Percentiles rank a stretch among this genome's conserved stretches.
Evolutionary conservation across 2,329 filamentous ascomycete species (phyloP).

Genomic region (Aspergillus sp.): DNA sequence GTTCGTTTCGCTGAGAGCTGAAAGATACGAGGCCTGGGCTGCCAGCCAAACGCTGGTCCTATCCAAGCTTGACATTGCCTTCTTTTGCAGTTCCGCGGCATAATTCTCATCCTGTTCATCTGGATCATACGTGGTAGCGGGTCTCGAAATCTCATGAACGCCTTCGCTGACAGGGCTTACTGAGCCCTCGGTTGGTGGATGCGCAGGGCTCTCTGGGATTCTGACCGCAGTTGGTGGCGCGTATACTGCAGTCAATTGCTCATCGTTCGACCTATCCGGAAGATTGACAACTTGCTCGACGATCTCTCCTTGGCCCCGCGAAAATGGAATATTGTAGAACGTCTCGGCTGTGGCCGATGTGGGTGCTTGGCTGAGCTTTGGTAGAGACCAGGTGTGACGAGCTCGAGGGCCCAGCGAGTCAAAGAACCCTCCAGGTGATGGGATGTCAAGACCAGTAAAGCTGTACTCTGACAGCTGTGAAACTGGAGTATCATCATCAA

Average conservation of each 20-base stretch:
- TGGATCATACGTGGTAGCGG: slow-evolving; percentile 58
- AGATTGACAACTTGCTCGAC: slow-evolving; percentile 70
- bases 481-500: slow-evolving; percentile 48
- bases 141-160: slow-evolving; percentile 57
- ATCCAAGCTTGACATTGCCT: slow-evolving; percentile 72
- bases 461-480: slow-evolving; percentile 65
- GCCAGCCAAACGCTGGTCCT: slow-evolving; percentile 84
- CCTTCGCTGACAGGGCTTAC: slow-evolving; percentile 30
- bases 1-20: slow-evolving; percentile 61
- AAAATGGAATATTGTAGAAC: slow-evolving; percentile 87
- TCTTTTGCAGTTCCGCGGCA: slow-evolving; percentile 68
- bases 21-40: slow-evolving; percentile 76
- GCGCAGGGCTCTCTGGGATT: slow-evolving; percentile 41
- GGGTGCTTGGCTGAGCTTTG: slow-evolving; percentile 59
- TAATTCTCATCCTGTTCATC: slow-evolving; percentile 73
- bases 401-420: slow-evolving; percentile 74
- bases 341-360: slow-evolving; percentile 89
- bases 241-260: slow-evolving; percentile 37
- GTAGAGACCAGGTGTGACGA: slow-evolving; percentile 78
- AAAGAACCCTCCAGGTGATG: slow-evolving; percentile 90
- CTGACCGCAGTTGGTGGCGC: slow-evolving; percentile 47
- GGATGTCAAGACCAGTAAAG: slow-evolving; percentile 80
- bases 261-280: slow-evolving; percentile 38
- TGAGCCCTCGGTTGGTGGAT: slow-evolving; percentile 21
- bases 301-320: slow-evolving; percentile 47